Evolutionary conservation across 2,329 filamentous ascomycete species (phyloP), one percentile per base, ranked within the genome.

Genomic region (Cercospora nicotianae): DNA sequence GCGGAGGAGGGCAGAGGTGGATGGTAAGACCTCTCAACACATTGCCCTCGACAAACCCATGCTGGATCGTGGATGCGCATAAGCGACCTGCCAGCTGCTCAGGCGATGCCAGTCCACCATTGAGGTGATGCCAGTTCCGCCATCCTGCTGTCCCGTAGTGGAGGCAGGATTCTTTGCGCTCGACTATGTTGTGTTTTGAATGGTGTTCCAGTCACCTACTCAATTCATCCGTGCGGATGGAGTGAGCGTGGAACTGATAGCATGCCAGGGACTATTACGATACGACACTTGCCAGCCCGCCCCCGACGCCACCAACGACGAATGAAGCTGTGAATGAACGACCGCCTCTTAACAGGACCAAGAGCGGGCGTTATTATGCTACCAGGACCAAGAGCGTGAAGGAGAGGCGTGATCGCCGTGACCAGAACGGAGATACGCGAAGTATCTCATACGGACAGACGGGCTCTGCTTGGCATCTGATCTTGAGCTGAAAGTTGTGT

Each of bases 1-100:
- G 90, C 85, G 0, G 91, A 93, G 77, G 91, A 94, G 76, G 91
- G 91, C 1, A 81, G 85, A 58, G 87, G 80, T 28, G 73, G 71
- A 63, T 59, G 69, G 64, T 67, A 67, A 64, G 66, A 39, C 62
- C 39, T 58, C 62, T 51, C 62, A 45, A 33, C 66, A 36, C 16
- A 23, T 59, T 59, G 28, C 55, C 55, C 16, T 63, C 48, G 31
- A 55, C 18, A 36, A 42, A 20, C 36, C 28, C 26, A 53, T 16
- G 57, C 63, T 61, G 62, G 62, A 64, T 42, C n/a, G 60, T 64
- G 59, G 51, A 58, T 58, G 53, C 45, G 53, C 28, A 28, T 51
- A 23, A 26, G 28, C 36, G 36, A 61, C 39, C 45, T 42, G 30
- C 53, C 36, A 61, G 42, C 55, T 59, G 62, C 60, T 31, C 55